phyloP scores from a whole-genome alignment of 768 basidiomycete genomes.

The Tulasnella sp. region DNA sequence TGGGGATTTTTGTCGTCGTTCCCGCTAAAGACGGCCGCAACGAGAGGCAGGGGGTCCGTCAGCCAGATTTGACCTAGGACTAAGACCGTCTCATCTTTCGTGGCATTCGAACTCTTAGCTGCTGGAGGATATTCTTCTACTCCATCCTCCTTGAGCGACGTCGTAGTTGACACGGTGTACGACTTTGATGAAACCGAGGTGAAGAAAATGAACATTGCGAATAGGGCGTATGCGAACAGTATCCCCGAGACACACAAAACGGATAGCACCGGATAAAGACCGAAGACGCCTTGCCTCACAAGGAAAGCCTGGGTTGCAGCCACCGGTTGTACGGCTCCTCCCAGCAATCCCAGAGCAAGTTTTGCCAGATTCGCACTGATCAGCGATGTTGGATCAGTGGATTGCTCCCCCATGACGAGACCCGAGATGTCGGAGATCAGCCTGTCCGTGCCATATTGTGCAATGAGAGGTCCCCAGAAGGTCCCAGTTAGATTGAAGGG shows the following conservation, averaged over 20 bases:
- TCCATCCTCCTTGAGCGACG: neutral
- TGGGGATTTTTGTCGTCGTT: neutral
- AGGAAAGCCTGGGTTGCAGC: neutral
- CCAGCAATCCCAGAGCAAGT: neutral
- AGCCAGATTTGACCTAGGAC: neutral
- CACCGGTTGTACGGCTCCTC: neutral
- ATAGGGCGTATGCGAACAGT: neutral
- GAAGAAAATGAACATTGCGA: slow-evolving; percentile 6
- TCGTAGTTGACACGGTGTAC: neutral
- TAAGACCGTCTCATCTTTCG: neutral
- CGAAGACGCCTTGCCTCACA: neutral
- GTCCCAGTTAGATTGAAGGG: neutral
- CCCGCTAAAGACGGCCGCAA: neutral
- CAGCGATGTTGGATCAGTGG: neutral
- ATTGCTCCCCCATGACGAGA: neutral
- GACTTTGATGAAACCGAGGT: neutral
- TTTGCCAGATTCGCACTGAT: neutral
- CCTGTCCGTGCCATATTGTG: neutral
- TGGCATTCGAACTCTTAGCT: neutral
- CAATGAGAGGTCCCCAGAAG: neutral
- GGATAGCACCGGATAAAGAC: neutral
- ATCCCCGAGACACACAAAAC: neutral
- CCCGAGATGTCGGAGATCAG: neutral
- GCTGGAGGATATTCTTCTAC: neutral
- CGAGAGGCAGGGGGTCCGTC: slow-evolving; percentile 7